Conservation (phyloP, 768 basidiomycete genomes). For the Tylopilus rubrobrunneus region DNA sequence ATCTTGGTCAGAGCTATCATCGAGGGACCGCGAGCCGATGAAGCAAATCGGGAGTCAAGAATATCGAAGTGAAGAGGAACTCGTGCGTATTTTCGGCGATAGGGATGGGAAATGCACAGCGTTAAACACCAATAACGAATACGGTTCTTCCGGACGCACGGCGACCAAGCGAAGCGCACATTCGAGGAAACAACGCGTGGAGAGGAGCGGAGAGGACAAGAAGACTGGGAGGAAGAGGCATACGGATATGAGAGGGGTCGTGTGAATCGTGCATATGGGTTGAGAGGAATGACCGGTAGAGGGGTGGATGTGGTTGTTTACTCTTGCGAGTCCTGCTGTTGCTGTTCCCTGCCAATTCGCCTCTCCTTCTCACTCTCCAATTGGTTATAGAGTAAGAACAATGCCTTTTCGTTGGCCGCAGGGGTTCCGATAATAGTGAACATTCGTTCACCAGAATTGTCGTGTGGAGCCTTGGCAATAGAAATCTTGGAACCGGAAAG, state of each 20-base stretch:
- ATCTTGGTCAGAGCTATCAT: constrained; percentile 24
- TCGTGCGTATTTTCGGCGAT: constrained; percentile 24
- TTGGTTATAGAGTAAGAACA: constrained; percentile 96
- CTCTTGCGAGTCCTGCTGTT: constrained; percentile 70
- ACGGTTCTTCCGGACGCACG: constrained; percentile 15
- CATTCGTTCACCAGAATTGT: constrained; percentile 99
- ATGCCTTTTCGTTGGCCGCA: constrained; percentile 95
- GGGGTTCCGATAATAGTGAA: constrained; percentile 97
- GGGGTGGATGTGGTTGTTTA: constrained; percentile 9
- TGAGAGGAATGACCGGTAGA: not conserved
- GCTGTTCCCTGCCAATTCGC: constrained; percentile 79
- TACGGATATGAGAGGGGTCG: constrained; percentile 18
- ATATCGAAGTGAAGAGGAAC: constrained; percentile 19
- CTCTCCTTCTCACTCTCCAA: constrained; percentile 95
- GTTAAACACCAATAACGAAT: constrained; percentile 22
- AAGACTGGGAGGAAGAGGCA: constrained; percentile 26
- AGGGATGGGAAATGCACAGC: constrained; percentile 21
- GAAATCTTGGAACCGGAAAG: constrained; percentile 97
- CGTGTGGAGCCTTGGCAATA: constrained; percentile 98
- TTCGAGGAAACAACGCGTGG: constrained; percentile 8
- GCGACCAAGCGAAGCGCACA: constrained; percentile 9
- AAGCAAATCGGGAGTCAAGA: constrained; percentile 28
- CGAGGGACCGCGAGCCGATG: constrained; percentile 10
- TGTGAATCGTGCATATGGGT: constrained; percentile 13
- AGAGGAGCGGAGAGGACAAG: constrained; percentile 23